Conservation (phyloP, 805 yeast genomes). For the Cyberlindnera mrakii region DNA sequence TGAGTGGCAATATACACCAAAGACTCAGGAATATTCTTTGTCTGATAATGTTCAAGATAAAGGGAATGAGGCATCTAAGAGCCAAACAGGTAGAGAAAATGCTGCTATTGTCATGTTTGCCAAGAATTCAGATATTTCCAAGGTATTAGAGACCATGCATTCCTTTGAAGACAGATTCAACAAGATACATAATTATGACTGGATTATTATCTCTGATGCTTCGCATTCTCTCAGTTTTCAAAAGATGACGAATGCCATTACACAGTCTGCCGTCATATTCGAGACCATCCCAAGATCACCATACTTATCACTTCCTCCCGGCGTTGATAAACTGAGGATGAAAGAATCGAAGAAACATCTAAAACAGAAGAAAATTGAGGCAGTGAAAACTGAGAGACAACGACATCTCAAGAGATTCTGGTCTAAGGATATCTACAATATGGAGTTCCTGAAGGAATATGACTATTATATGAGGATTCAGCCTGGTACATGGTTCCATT, state of each 20-base stretch:
- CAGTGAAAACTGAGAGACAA: conserved; percentile 50
- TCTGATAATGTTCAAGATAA: no score
- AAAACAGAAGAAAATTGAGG: conserved; percentile 36
- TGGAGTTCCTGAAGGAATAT: conserved; percentile 35
- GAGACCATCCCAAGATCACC: conserved; percentile 49
- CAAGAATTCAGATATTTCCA: conserved; percentile 54
- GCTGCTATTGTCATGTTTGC: conserved; percentile 67
- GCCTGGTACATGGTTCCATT: conserved; percentile 37
- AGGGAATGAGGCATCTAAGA: neutral
- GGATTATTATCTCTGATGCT: conserved; percentile 68
- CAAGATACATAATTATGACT: conserved; percentile 54
- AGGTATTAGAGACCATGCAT: conserved; percentile 50
- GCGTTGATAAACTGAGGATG: conserved; percentile 5
- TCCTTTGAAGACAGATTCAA: conserved; percentile 66
- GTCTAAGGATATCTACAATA: conserved; percentile 40
- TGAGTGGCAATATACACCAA: neutral
- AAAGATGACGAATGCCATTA: conserved; percentile 33
- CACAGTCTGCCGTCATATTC: conserved; percentile 52
- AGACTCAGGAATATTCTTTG: neutral
- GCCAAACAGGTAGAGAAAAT: neutral
- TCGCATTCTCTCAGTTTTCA: conserved; percentile 51
- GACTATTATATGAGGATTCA: conserved; percentile 49
- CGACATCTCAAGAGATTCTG: conserved; percentile 50
- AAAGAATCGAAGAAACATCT: conserved; percentile 31
- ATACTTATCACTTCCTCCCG: conserved; percentile 34